Base-by-base conservation (phyloP, 2,329 filamentous ascomycete species). In the Huntiella bhutanensis region DNA sequence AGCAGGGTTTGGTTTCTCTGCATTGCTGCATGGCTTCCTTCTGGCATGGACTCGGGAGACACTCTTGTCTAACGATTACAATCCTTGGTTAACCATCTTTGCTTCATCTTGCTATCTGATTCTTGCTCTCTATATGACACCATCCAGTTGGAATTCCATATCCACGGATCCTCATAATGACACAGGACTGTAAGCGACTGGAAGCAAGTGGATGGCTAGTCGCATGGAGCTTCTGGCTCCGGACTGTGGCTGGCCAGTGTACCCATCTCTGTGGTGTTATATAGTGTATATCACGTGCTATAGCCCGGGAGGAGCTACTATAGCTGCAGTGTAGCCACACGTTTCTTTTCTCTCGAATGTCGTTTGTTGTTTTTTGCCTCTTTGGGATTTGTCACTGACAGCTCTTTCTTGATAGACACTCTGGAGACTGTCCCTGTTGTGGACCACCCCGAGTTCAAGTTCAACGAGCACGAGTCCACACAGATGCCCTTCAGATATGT, bases 401-500 rank as follows among this genome's bases (percentile, higher is more conserved):
- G 33, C 2, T 37, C 10, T 10, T 12, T 17, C 34, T 28, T 28
- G 13, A 39, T 53, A 94, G 86, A 80, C 34, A 71, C 82, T 0
- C 67, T 98, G 41, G 75, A 82, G 47, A 68, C 86, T 53, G 80
- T 98, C 33, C 70, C 77, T 2, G 95, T 91, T 58, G 61, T 91
- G 33, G 87, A 96, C 59, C 78, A 83, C 57, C 91, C 91, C 0
- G 88, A 96, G 58, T 73, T 98, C 57, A 79, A 79, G 57, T 80
- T 96, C 60, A 84, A 83, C 60, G 79, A 91, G 59, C 80, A 93
- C 57, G 91, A 98, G 64, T 91, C 82, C 60, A 94, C 87, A 0
- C 73, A 94, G 61, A 96, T 98, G 91, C 91, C 91, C 1, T 98
- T 98, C 63, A 83, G 91, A 54, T 98, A 98, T 59, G 87, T 98